A percentile compares a stretch with the other conserved stretches of the same genome.
phyloP scores from a whole-genome alignment of 805 yeast species.

The Phaffomyces thermotolerans region DNA sequence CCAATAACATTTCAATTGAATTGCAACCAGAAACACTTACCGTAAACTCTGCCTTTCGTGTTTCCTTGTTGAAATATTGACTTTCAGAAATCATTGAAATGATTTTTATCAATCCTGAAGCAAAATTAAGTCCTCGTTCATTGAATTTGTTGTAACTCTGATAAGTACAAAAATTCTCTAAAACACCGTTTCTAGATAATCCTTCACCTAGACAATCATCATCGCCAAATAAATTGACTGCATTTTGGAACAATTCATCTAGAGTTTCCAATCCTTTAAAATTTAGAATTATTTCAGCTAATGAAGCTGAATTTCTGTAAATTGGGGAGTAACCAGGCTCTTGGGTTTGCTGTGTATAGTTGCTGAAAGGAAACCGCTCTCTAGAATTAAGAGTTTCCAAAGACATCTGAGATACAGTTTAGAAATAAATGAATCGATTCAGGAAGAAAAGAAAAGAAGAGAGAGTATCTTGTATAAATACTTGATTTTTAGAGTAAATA shows the following conservation, averaged over 20 bases:
- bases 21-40: conserved; percentile 50
- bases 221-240: conserved; percentile 28
- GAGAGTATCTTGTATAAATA: no score
- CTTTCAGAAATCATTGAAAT: conserved; percentile 11
- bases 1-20: conserved; percentile 59
- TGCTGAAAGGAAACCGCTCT: no score
- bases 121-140: conserved; percentile 36
- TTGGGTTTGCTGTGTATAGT: conserved; percentile 2
- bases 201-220: conserved; percentile 32
- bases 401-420: no score
- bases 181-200: conserved; percentile 23
- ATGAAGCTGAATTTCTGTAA: conserved; percentile 5
- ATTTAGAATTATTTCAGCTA: conserved; percentile 4
- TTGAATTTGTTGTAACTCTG: conserved; percentile 35
- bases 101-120: conserved; percentile 42
- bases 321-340: conserved; percentile 7
- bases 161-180: conserved; percentile 34
- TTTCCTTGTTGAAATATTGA: conserved; percentile 20
- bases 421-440: no score
- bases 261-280: conserved; percentile 11
- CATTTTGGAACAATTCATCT: conserved; percentile 20
- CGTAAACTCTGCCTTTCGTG: conserved; percentile 29
- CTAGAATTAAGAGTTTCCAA: no score
- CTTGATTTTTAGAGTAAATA: no score
- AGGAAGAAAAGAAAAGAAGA: no score